phyloP scores from a whole-genome alignment of 305 asterid species.

The Caryopteris hybrid region DNA sequence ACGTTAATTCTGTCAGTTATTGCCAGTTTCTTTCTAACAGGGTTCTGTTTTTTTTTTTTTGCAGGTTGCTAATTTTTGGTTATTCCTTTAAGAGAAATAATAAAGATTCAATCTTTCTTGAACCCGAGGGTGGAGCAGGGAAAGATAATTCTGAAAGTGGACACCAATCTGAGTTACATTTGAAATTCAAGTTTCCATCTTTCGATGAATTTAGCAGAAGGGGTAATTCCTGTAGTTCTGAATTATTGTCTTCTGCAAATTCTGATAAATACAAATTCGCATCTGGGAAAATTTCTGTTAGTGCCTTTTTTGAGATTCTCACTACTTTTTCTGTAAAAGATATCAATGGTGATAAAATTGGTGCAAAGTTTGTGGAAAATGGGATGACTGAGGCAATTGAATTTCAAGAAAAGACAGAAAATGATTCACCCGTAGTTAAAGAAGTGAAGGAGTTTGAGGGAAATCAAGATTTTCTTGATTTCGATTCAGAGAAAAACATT shows the following conservation, averaged over 20 bases:
- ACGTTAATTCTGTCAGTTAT: neutral
- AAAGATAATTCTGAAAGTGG: constrained; percentile 13
- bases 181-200: constrained; percentile 55
- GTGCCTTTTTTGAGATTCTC: constrained; percentile 21
- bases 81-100: constrained; percentile 4
- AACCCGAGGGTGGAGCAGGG: too few species aligned
- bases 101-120: neutral
- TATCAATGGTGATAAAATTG: neutral
- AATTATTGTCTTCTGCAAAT: constrained; percentile 7
- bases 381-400: constrained; percentile 8
- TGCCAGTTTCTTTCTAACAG: neutral
- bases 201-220: constrained; percentile 44
- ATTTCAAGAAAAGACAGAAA: neutral
- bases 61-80: constrained; percentile 31
- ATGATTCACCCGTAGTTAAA: neutral
- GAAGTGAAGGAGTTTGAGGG: neutral
- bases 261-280: constrained; percentile 3
- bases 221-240: constrained; percentile 19
- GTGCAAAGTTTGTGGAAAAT: neutral
- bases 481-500: constrained; percentile 16
- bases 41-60: neutral
- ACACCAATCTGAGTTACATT: constrained; percentile 30
- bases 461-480: constrained; percentile 10
- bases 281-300: constrained; percentile 6
- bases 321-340: constrained; percentile 16